These are phyloP conservation scores for Candida ulmi DNA, from an alignment of 805 yeast species.

Conservation along the genomic window DNA sequence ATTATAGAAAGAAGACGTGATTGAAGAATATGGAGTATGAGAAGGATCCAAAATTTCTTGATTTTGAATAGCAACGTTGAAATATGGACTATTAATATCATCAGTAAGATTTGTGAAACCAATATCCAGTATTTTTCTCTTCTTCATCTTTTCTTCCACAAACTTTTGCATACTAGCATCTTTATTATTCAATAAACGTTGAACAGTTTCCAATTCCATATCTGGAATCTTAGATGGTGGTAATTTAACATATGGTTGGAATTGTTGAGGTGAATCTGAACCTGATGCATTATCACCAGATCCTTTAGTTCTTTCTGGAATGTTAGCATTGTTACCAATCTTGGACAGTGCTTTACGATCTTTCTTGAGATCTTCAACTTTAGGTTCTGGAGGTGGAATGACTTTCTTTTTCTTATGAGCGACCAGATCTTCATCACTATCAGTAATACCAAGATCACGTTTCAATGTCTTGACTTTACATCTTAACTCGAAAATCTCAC, in stretches of 20 bases:
- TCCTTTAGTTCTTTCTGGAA: slow-evolving; percentile 15
- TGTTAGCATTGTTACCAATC: slow-evolving; percentile 11
- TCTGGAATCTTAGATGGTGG: slow-evolving; percentile 94
- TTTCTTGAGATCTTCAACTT: slow-evolving; percentile 8
- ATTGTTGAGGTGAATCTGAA: slow-evolving; percentile 22
- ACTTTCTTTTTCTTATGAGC: slow-evolving; percentile 67
- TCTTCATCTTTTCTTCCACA: slow-evolving; percentile 78
- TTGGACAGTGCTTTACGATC: slow-evolving; percentile 17
- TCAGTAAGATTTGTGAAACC: slow-evolving; percentile 84
- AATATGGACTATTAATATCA: slow-evolving; percentile 77
- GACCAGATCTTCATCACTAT: slow-evolving; percentile 78
- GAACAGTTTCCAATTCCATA: slow-evolving; percentile 80
- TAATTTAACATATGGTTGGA: slow-evolving; percentile 76
- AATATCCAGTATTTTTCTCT: slow-evolving; percentile 54
- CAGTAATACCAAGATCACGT: slow-evolving; percentile 68
- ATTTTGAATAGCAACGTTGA: slow-evolving; percentile 57
- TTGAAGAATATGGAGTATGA: slow-evolving; percentile 77
- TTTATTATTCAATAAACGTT: slow-evolving; percentile 65
- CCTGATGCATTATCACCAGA: slow-evolving; percentile 18
- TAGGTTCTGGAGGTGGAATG: slow-evolving; percentile 13
- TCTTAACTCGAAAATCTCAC: slow-evolving; percentile 66
- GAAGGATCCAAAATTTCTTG: slow-evolving; percentile 43
- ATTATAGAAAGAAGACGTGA: slow-evolving; percentile 63
- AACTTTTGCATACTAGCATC: slow-evolving; percentile 73
- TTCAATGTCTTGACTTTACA: slow-evolving; percentile 67